Percentiles rank a stretch among this genome's conserved stretches.
phyloP scores from a whole-genome alignment of 495 filamentous ascomycete species.

The Lentithecium fluviatile region DNA sequence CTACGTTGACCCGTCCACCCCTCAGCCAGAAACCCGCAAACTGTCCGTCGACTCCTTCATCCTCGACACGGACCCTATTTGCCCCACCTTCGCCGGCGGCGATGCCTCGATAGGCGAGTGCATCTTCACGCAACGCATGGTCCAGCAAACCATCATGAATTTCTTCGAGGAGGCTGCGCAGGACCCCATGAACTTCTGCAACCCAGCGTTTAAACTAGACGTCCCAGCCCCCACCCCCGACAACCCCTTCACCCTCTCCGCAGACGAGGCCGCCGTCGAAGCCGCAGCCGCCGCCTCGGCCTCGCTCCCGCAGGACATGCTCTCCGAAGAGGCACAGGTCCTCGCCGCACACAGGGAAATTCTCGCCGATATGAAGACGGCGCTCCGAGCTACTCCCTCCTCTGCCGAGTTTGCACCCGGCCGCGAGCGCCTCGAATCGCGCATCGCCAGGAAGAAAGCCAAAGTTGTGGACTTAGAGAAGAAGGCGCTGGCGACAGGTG shows the following conservation, averaged over 20 bases:
- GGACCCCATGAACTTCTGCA: slow-evolving; percentile 18
- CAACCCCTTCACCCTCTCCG: neutral
- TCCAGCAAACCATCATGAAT: slow-evolving; percentile 25
- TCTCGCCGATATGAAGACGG: slow-evolving; percentile 17
- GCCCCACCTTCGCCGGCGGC: slow-evolving; percentile 25
- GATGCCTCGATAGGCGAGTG: slow-evolving; percentile 16
- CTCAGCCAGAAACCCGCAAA: too few species aligned
- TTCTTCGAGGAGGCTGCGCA: slow-evolving; percentile 33
- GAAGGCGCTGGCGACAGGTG: slow-evolving; percentile 8
- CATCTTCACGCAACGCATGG: slow-evolving; percentile 21
- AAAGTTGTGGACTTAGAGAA: slow-evolving; percentile 11
- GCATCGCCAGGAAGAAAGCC: slow-evolving; percentile 2
- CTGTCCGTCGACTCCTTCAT: neutral
- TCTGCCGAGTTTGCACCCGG: slow-evolving; percentile 6
- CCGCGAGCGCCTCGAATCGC: slow-evolving; percentile 3
- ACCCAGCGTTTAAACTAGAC: slow-evolving; percentile 22
- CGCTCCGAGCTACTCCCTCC: slow-evolving; percentile 3
- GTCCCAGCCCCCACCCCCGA: neutral
- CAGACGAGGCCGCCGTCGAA: too few species aligned
- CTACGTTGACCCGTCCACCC: too few species aligned
- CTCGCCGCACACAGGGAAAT: neutral
- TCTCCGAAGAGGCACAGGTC: neutral
- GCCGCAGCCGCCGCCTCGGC: neutral
- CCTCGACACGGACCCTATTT: slow-evolving; percentile 15
- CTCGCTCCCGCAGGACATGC: slow-evolving; percentile 2